These are phyloP conservation scores for Sutorius eximius DNA, from an alignment of 1,284 basidiomycete species.

Conservation along the genomic window DNA sequence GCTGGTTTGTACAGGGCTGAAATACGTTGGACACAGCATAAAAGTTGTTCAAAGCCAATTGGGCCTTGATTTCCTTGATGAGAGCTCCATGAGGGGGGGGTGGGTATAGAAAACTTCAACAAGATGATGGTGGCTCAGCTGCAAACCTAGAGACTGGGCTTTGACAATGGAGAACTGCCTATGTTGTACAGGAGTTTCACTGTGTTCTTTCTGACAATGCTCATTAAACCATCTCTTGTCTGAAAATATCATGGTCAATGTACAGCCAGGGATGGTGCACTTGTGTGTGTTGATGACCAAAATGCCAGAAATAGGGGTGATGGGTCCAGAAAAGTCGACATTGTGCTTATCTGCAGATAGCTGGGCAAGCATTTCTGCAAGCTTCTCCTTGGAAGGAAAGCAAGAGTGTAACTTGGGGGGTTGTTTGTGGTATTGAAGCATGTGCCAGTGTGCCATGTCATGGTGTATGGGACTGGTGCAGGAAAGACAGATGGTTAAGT, in stretches of 20 bases:
- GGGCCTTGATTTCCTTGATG: background rate
- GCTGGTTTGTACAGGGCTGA: background rate
- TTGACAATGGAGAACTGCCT: too few species aligned
- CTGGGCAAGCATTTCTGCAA: background rate
- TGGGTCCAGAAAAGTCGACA: rapidly evolving
- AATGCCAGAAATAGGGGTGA: background rate
- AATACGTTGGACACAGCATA: background rate
- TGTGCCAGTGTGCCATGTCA: background rate
- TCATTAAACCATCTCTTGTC: background rate
- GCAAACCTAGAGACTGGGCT: too few species aligned
- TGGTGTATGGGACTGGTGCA: background rate
- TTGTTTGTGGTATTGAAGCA: background rate
- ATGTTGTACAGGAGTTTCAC: too few species aligned
- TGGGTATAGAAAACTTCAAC: too few species aligned
- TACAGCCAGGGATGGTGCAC: background rate
- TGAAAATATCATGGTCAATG: background rate
- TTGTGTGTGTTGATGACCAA: background rate
- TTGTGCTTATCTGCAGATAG: background rate
- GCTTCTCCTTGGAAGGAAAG: background rate
- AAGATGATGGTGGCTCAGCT: too few species aligned
- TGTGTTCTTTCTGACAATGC: background rate
- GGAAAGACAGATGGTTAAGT: background rate
- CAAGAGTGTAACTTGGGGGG: background rate
- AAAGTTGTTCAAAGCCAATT: background rate
- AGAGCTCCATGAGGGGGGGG: background rate